Conservation (phyloP, 805 yeast species). For the Saccharomycopsis vini region DNA sequence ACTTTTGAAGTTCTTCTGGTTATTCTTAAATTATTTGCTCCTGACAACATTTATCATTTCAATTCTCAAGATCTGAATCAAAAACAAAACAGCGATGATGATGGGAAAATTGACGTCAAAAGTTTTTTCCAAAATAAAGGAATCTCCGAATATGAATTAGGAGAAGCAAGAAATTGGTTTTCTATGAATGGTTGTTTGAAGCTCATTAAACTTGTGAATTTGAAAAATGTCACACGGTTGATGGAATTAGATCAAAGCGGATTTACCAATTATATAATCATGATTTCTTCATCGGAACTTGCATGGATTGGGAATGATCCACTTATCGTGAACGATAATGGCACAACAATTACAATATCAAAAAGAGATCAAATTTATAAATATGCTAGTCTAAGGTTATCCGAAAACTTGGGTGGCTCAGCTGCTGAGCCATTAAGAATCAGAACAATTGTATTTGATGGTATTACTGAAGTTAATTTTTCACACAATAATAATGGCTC, state of each 20-base stretch:
- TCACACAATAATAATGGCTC: conserved; percentile 3
- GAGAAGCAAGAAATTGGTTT: conserved; percentile 38
- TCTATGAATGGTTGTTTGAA: conserved; percentile 27
- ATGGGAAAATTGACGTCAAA: conserved; percentile 13
- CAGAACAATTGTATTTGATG: conserved; percentile 46
- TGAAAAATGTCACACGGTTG: conserved; percentile 25
- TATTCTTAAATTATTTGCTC: conserved; percentile 40
- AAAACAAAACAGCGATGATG: conserved; percentile 7
- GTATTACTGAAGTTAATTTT: conserved; percentile 23
- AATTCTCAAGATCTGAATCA: conserved; percentile 17
- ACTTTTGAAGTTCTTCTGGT: conserved; percentile 37
- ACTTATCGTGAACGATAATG: no score
- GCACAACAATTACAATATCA: conserved; percentile 26
- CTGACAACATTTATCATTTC: conserved; percentile 46
- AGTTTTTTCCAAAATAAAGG: conserved; percentile 25
- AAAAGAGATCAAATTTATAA: conserved; percentile 33
- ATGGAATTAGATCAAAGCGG: conserved; percentile 25
- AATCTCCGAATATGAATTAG: conserved; percentile 24
- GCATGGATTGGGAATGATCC: conserved; percentile 33
- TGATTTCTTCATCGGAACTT: conserved; percentile 40
- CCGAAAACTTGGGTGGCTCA: conserved; percentile 74
- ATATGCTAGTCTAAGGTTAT: conserved; percentile 53
- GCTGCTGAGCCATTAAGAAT: conserved; percentile 69
- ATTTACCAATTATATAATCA: conserved; percentile 40
- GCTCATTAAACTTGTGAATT: conserved; percentile 23